Evolutionary conservation across 1,284 basidiomycete genomes (phyloP).

Genomic region (Cerioporus squamosus): DNA sequence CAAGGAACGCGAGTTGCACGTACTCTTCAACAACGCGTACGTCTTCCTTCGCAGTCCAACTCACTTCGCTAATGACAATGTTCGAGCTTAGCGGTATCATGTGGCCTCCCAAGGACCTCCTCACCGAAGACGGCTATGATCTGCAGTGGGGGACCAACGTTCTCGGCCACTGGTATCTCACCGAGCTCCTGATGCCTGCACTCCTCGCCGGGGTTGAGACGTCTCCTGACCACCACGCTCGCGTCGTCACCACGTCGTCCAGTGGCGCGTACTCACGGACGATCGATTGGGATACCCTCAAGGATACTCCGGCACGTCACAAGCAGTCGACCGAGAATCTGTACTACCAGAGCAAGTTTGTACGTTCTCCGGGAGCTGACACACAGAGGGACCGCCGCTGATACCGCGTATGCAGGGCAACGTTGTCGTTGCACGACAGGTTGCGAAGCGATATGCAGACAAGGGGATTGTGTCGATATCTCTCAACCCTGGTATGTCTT

Average conservation of each 20-base stretch:
- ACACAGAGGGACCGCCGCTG: too few relatives aligned
- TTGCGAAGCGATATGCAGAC: constrained; percentile 32
- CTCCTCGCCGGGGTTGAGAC: constrained; percentile 38
- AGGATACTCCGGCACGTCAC: constrained; percentile 32
- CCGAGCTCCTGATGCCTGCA: constrained; percentile 45
- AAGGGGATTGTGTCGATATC: constrained; percentile 42
- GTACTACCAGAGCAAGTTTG: constrained; percentile 52
- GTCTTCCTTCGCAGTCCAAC: too few relatives aligned
- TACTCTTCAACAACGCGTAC: constrained; percentile 42
- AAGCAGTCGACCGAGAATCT: constrained; percentile 33
- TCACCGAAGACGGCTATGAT: constrained; percentile 52
- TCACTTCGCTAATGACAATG: too few relatives aligned
- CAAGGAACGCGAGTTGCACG: constrained; percentile 43
- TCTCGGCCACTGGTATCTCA: constrained; percentile 48
- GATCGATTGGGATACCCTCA: constrained; percentile 36
- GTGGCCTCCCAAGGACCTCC: constrained; percentile 38
- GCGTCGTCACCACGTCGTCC: constrained; percentile 49
- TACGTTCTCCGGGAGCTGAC: constrained; percentile 6
- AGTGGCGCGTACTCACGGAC: constrained; percentile 31
- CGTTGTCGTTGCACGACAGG: constrained; percentile 7
- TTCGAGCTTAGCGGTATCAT: constrained; percentile 47
- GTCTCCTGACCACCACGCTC: constrained; percentile 39
- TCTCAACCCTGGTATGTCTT: constrained; percentile 40
- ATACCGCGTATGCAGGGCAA: not conserved
- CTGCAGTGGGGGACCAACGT: constrained; percentile 57